Evolutionary conservation across 176 grass and related monocot genomes (phyloP), one percentile per base, ranked within the genome.

Genomic region (Triticum urartu): DNA sequence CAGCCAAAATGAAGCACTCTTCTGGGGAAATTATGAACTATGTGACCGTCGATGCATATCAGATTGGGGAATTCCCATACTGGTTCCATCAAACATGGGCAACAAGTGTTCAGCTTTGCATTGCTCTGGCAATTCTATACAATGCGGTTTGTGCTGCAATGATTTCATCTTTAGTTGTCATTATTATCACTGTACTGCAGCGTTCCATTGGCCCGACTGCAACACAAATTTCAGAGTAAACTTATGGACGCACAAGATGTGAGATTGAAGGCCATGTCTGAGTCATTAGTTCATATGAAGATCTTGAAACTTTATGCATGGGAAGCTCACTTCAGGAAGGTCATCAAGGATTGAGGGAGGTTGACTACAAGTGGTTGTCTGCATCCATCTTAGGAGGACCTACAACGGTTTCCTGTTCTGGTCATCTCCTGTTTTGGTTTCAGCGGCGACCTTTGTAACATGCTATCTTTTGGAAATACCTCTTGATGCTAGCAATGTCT

Each of bases 41-140:
- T 82, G 88, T 98, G 58, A 98, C 90, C 0, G 96, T 95, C 2
- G 93, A 98, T 59, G 96, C 88, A 5, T 98, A 95, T 39, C 61
- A 90, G 60, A 95, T 98, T 65, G 93, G 96, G 6, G 96, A 98
- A 48, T 98, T 94, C 75, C 93, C 96, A 2, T 98, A 88, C 81
- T 94, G 89, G 91, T 98, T 98, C 86, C 93, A 98, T 86, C 96
- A 98, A 63, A 92, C 90, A 73, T 95, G 96, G 96, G 87, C 93
- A 7, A 91, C 96, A 62, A 88, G 75, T 71, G 80, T 95, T 47
- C 93, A 98, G 58, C 93, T 98, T 38, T 91, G 84, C 90, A 84
- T 98, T 58, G 77, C 90, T 85, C 86, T 95, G 14, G 79, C 64
- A 50, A 95, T 98, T 85, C 79, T 98, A 22, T 98, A 95, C 54